Conservation (phyloP, 208 protist genomes). For the Tritrichomonas foetus region DNA sequence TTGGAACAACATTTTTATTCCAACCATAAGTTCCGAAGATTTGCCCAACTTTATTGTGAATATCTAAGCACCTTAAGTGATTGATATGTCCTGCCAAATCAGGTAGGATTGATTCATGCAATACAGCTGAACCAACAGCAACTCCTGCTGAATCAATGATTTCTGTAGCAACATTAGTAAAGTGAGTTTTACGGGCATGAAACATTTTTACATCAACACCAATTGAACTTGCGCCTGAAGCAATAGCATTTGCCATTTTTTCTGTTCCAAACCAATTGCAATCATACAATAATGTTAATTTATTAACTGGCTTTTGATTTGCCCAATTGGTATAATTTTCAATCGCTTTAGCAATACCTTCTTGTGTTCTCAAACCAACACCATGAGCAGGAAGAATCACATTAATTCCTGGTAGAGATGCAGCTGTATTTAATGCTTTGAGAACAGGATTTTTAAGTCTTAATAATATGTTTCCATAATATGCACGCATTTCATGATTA, state of each 20-base stretch:
- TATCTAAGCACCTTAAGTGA: not conserved
- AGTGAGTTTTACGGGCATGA: not conserved
- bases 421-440: not conserved
- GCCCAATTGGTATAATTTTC: not conserved
- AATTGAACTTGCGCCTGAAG: not conserved
- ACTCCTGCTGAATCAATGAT: not conserved
- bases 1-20: not conserved
- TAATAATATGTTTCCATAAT: not conserved
- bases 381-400: not conserved
- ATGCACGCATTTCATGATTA: not conserved
- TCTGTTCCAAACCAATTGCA: constrained; percentile 30
- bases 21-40: constrained; percentile 21
- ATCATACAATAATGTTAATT: not conserved
- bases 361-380: not conserved
- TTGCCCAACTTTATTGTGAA: not conserved
- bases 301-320: not conserved
- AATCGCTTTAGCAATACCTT: not conserved
- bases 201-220: not conserved
- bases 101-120: not conserved
- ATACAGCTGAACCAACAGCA: not conserved
- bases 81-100: not conserved
- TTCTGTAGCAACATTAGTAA: constrained; percentile 19
- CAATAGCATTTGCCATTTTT: not conserved
- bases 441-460: not conserved
- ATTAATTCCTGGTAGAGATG: not conserved